phyloP scores from a whole-genome alignment of 2,329 filamentous ascomycete genomes.

The Sordariomycetes sp. region DNA sequence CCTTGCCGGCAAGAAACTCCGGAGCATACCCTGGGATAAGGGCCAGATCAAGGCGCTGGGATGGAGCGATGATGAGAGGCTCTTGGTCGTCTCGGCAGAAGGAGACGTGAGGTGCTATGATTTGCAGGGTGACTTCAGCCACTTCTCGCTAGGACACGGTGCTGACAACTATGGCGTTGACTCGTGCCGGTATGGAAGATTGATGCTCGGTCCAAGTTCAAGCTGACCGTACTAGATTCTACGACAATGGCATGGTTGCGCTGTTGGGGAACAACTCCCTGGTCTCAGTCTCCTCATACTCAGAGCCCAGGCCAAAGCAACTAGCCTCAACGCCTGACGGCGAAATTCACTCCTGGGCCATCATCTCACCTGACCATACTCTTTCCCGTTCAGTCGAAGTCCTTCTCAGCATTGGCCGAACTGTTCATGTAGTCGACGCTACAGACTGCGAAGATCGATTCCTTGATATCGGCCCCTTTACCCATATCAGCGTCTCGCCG shows the following conservation, averaged over 20 bases:
- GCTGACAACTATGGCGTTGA: constrained; percentile 81
- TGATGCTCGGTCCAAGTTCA: no score
- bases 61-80: constrained; percentile 92
- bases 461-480: constrained; percentile 86
- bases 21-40: constrained; percentile 84
- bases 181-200: constrained; percentile 53
- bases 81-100: constrained; percentile 81
- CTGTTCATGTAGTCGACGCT: constrained; percentile 79
- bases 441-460: constrained; percentile 86
- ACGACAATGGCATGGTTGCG: constrained; percentile 85
- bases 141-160: constrained; percentile 84
- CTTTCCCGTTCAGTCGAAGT: constrained; percentile 91
- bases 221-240: constrained; percentile 64
- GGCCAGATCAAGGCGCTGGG: constrained; percentile 79
- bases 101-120: constrained; percentile 87
- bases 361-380: constrained; percentile 81
- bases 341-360: constrained; percentile 76
- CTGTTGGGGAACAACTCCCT: constrained; percentile 81
- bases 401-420: constrained; percentile 73
- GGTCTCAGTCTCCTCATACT: constrained; percentile 78
- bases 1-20: constrained; percentile 80
- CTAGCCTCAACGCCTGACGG: constrained; percentile 71
- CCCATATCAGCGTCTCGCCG: constrained; percentile 82
- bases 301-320: constrained; percentile 79
- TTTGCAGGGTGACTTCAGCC: constrained; percentile 88